Evolutionary conservation across 78 protist species (phyloP).

Genomic region (Cyanophora paradoxa): DNA sequence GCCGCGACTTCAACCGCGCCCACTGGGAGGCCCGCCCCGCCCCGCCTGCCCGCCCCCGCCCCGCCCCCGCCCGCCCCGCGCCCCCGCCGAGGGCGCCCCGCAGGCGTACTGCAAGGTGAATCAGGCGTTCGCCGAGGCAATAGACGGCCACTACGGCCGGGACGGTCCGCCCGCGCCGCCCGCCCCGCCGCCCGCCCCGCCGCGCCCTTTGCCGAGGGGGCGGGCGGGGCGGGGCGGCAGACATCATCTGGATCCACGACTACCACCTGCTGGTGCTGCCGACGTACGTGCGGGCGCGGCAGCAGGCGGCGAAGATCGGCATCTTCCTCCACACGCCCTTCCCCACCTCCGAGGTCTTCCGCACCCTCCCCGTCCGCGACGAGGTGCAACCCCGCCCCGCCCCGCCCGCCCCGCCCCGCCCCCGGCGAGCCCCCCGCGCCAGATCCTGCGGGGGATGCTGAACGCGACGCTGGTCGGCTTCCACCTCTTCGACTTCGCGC

Average conservation of each 20-base stretch:
- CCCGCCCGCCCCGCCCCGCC: too few species aligned
- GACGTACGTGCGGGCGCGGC: conserved; percentile 27
- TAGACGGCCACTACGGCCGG: not conserved
- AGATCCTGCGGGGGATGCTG: conserved; percentile 61
- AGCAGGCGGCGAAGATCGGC: conserved; percentile 43
- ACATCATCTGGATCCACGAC: conserved; percentile 71
- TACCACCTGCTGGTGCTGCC: conserved; percentile 80
- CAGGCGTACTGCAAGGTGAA: not conserved
- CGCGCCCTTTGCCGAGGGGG: not conserved
- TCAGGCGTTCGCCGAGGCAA: too few species aligned
- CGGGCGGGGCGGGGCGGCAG: conserved; percentile 34
- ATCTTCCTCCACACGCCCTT: conserved; percentile 87
- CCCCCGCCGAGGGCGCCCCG: not conserved
- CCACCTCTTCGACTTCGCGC: conserved; percentile 42
- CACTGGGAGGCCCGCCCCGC: conserved; percentile 46
- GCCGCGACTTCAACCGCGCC: conserved; percentile 31
- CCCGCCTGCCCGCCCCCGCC: too few species aligned
- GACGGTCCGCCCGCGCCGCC: not conserved
- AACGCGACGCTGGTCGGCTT: conserved; percentile 65
- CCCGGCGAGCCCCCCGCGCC: too few species aligned
- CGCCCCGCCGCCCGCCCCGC: not conserved
- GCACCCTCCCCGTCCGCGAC: conserved; percentile 67
- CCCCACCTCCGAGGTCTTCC: conserved; percentile 78
- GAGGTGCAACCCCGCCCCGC: too few species aligned
- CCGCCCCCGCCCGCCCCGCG: conserved; percentile 16